Percentiles rank a stretch among this genome's conserved stretches.
Conservation (phyloP, 2,329 filamentous ascomycete genomes). For the Aspergillus sp. region DNA sequence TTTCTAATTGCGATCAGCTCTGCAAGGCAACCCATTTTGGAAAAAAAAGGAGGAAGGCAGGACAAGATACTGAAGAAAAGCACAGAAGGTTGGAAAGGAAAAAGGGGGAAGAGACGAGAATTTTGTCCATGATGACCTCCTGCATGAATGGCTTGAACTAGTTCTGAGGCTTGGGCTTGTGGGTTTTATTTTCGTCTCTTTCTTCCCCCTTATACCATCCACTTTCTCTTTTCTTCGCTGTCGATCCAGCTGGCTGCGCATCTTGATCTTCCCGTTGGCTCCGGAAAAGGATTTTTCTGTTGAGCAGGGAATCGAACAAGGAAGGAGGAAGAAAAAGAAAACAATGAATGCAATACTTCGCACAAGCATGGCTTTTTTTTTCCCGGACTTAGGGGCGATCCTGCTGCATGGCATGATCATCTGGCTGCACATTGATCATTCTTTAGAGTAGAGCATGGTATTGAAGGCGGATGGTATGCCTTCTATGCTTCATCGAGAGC, state of each 20-base stretch:
- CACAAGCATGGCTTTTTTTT: not conserved
- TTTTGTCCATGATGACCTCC: not conserved
- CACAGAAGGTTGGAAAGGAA: not conserved
- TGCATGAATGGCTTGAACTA: constrained; percentile 9
- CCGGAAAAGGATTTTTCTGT: not conserved
- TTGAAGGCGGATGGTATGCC: not conserved
- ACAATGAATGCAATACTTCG: not conserved
- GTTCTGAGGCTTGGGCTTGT: not conserved
- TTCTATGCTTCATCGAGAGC: not conserved
- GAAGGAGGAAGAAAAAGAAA: not conserved
- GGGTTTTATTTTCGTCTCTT: not conserved
- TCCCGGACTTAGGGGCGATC: not conserved
- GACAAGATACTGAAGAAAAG: not conserved
- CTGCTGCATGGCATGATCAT: not conserved
- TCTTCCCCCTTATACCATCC: not conserved
- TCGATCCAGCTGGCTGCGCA: not conserved
- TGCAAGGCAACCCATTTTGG: not conserved
- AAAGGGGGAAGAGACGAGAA: not conserved
- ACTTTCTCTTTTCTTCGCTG: not conserved
- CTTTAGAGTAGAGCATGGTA: not conserved
- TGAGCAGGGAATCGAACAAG: not conserved
- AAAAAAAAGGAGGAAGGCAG: not conserved
- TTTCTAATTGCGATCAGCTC: constrained; percentile 8
- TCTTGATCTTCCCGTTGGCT: not conserved
- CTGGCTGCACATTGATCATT: not conserved